Base-by-base conservation (phyloP, 352 stramenopile species). In the Pythium coloratum region DNA sequence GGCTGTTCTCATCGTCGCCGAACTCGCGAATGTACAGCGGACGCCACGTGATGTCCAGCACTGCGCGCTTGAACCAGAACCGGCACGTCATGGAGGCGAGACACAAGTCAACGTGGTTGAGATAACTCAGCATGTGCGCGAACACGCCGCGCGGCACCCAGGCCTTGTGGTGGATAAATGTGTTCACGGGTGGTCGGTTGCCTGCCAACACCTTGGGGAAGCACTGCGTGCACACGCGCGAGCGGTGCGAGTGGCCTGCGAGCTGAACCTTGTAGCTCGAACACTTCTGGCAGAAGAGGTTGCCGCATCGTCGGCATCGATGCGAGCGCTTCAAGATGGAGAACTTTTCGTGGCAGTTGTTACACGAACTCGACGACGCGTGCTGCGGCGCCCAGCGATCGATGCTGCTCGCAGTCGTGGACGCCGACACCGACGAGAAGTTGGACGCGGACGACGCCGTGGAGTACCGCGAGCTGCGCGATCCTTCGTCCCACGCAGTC, bases 131-230 rank as follows among this genome's bases (percentile, higher is more conserved):
- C 88, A 95, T 95, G 68, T 92, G 84, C 42, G 88, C 83, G 71
- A 95, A 95, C 28, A 95, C 84, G 42, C 88, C 88, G 18, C 88
- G 81, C 33, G 88, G 86, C 36, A 94, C 88, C 84, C 86, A 95
- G 5, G 84, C 88, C 68, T 94, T 94, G 44, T 86, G 85, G 69
- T 93, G 84, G 66, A 95, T 91, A 58, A 95, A 95, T 59, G 84
- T 89, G 60, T 95, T 95, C 62, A 88, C 80, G 0, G 88, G 86
- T 34, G 82, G 81, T 34, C 86, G 81, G 57, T 78, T 90, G 57
- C 80, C 81, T 4, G 82, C 85, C 12, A 95, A 71, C 36, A 92
- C 86, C 72, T 94, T 92, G 61, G 88, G 87, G 66, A 95, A 93
- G 66, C 88, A 95, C 62, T 74, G 85, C 69, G 93, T 86, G 33